Base-by-base conservation (phyloP, 805 yeast genomes). In the Candida dajiaensis region DNA sequence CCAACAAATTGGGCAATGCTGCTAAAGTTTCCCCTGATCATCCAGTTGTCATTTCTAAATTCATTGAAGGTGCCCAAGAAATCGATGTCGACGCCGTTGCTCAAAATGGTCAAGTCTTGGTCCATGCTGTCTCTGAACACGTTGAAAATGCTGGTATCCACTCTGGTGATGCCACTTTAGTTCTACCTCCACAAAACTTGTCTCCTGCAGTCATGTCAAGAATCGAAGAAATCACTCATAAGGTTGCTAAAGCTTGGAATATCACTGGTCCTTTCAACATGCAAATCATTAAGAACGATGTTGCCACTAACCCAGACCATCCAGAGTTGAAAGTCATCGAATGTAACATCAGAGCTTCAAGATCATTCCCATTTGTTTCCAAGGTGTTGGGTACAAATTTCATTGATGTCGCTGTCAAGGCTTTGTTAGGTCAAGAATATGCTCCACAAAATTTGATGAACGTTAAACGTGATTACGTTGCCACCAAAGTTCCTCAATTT, bases 81-180 rank as follows among this genome's bases (percentile, higher is more conserved):
- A 92, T 92, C 59, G 99, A 92, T 68, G 86, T 92, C 58, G 99
- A 92, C 72, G 98, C 89, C 50, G 99, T 92, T 62, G 98, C 98
- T 40, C 71, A 79, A 58, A 76, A 89, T 47, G 99, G 99, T 60
- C 69, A 81, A 60, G 88, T 92, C 46, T 71, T 92, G 43, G 95
- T 92, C 48, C 99, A 92, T 68, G 98, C 96, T 49, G 86, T 92
- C 49, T 87, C 96, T 54, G 99, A 94, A 70, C 99, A 92, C 67
- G 95, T 90, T 62, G 99, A 92, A 72, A 89, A 90, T 62, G 99
- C 99, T 10, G 99, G 99, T 76, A 85, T 94, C 49, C 99, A 92
- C 72, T 90, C 97, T 43, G 99, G 99, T 69, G 99, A 92, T 70
- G 99, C 99, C 45, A 89, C 98, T 26, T 79, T 92, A 62, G 82